Base-by-base conservation (phyloP, 2,329 filamentous ascomycete genomes). In the Teratosphaeria destructans region DNA sequence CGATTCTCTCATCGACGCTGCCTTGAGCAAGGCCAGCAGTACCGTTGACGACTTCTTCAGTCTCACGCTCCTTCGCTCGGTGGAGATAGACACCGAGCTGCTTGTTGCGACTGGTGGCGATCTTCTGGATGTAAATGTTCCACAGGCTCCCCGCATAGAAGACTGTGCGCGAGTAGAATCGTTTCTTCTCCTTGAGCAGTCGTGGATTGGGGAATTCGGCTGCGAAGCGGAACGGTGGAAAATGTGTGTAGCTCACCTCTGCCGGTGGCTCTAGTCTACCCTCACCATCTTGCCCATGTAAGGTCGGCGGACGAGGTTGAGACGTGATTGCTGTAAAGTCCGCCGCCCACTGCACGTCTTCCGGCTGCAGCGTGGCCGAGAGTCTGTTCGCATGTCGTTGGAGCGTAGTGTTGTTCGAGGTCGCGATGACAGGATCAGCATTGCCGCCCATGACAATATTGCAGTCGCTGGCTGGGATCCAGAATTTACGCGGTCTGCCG, bases 81-180 rank as follows among this genome's bases (percentile, higher is more conserved):
- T 84, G 81, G 3, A 84, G 73, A 62, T 84, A 84, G 5, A 84
- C 81, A 14, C 81, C 82, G 1, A 84, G 74, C 64, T 84, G 81
- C 11, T 81, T 79, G 57, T 77, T 80, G 63, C 82, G 82, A 1
- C 76, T 75, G 0, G 78, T 80, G 8, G 79, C 76, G 2, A 83
- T 79, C 61, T 83, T 82, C 64, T 84, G 82, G 11, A 84, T 82
- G 67, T 84, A 84, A n/a, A 84, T 80, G 63, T 84, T 84, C 82
- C 82, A 84, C 16, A 82, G 71, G 19, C 77, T 80, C 2, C 82
- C 82, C 3, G 81, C 81, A 61, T 84, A 84, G 65, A 82, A 83
- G 5, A 84, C 80, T 2, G 81, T 84, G 35, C 80, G 77, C 11
- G 78, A 81, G 67, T 84, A 84, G 8, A 83, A 79, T 0, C 81